Conservation (phyloP, 2,329 filamentous ascomycete genomes). For the Fusarium heterosporum region DNA sequence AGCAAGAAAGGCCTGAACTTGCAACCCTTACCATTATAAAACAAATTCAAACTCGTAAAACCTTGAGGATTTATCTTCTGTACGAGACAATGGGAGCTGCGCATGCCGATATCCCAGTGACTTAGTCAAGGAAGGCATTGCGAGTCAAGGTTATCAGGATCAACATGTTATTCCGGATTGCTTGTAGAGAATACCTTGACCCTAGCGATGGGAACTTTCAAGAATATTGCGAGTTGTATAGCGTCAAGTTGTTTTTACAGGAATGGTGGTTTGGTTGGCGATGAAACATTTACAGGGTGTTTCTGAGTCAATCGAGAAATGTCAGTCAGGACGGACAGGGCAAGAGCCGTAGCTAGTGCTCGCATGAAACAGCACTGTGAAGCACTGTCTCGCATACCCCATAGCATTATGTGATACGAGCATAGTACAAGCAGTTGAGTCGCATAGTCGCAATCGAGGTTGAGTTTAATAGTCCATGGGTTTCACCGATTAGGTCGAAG, state of each 20-base stretch:
- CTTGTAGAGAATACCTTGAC: slow-evolving; percentile 2
- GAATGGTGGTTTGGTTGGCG: slow-evolving; percentile 46
- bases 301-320: slow-evolving; percentile 46
- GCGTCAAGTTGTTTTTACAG: slow-evolving; percentile 51
- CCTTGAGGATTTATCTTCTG: background rate
- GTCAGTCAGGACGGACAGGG: slow-evolving; percentile 46
- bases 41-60: slow-evolving; percentile 1
- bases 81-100: background rate
- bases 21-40: slow-evolving; percentile 33
- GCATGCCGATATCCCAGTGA: background rate
- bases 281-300: slow-evolving; percentile 51
- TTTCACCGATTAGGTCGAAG: slow-evolving; percentile 51
- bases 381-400: slow-evolving; percentile 45
- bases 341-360: slow-evolving; percentile 27
- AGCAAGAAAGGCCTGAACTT: slow-evolving; percentile 28
- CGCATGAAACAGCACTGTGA: slow-evolving; percentile 44
- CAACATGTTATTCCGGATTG: background rate
- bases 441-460: slow-evolving; percentile 50
- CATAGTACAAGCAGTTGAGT: slow-evolving; percentile 50
- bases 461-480: slow-evolving; percentile 50
- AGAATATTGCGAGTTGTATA: slow-evolving; percentile 38
- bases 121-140: background rate
- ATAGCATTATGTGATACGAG: slow-evolving; percentile 41
- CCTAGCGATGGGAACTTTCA: slow-evolving; percentile 20
- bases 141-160: background rate